Base-by-base conservation (phyloP, 345 rosid species). In the rapeseed (Brassica napus) region DNA sequence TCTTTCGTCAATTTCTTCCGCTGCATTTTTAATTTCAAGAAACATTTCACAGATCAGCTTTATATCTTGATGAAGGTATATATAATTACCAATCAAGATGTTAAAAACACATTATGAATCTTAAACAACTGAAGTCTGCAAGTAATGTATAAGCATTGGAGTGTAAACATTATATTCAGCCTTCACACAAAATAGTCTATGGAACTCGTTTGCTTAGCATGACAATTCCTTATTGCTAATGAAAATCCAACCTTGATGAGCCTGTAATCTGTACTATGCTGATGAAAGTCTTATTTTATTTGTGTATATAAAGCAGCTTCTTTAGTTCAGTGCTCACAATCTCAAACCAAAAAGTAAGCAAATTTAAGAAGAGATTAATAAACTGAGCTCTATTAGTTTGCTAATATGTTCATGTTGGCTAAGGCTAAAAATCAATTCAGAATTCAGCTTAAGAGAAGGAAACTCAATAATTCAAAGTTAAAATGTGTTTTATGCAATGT, bases 1-100 rank as follows among this genome's bases (percentile, higher is more conserved):
- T n/a, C 55, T 59, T 67, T 67, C 73, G 31, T 16, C 23, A 9
- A n/a, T 44, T 79, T 69, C 63, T 9, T 67, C 74, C 74, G 65
- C 78, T 79, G 78, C 74, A 60, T 67, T 44, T 30, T 60, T 15
- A 6, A 8, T 32, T 55, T 32, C 68, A 72, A 72, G 67, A 78
- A 65, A 65, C 77, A 28, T 31, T 57, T 39, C 3, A 62, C 26
- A 6, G 3, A 26, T 71, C 61, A 65, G 24, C 14, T 57, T 65
- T 28, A 63, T 63, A 69, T 61, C 21, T 69, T 47, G 55, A 69
- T 31, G 39, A 21, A 69, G 7, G 35, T 37, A 6, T 24, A 7
- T 16, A 57, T 10, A 4, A 64, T 8, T 14, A 6, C 6, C 32
- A 6, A 21, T 3, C 35, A 1, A 26, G 9, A 12, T 37, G 59